Evolutionary conservation across 1,284 basidiomycete genomes (phyloP), one percentile per base, ranked within the genome.

Genomic region (Athelia sp.): DNA sequence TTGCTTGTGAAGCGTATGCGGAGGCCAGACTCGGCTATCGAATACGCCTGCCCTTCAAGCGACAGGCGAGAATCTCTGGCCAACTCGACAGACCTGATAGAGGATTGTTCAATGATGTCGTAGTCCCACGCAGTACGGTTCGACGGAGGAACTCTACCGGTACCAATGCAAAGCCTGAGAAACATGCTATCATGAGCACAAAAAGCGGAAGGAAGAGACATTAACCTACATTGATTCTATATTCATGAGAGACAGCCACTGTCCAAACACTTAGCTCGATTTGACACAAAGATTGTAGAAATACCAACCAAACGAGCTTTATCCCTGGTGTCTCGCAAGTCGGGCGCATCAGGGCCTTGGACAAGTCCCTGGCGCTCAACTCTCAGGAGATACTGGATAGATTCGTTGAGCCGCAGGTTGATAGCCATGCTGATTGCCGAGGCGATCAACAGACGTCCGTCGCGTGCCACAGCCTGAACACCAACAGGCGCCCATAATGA

Each of bases 361-460:
- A 59, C 48, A 29, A 29, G 26, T 29, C 53, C 45, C 15, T 43
- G 35, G 40, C 53, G 52, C 36, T 60, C 56, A 32, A 50, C 56
- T 22, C 61, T 57, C 45, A 73, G 60, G 17, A 55, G 65, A 50
- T 64, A 64, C 11, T 54, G 48, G 50, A 69, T 65, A 1, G 69
- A 65, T 51, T 70, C 60, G 45, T 66, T 62, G 11, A 72, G 57
- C 18, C 65, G 64, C 44, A 74, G 58, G 51, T 72, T 74, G 63
- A 71, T 69, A 11, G 72, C 74, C 69, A 75, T 74, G 47, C 68
- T 72, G 21, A 78, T 65, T 8, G 75, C 72, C 0, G 73, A 65
- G 4, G 67, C 65, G 13, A 65, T 66, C 42, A 78, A 59, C 35
- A 75, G 52, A 45, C 72, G 67, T 38, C 65, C 66, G 43, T 76